Conservation (phyloP, 257 asterid species). For the Solanum dulcamara region DNA sequence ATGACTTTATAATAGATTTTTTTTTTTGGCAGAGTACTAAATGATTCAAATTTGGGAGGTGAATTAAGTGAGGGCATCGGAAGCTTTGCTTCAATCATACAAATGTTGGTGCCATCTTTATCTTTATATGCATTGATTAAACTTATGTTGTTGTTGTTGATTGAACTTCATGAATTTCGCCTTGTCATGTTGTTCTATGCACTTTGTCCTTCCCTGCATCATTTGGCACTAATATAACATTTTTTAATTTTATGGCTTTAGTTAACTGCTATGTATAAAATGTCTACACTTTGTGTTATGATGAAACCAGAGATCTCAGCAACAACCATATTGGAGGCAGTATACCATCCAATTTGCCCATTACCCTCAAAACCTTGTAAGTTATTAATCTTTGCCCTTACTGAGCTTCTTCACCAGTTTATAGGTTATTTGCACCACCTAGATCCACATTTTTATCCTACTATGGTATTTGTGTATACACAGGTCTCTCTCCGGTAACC, state of each 20-base stretch:
- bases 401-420: not conserved
- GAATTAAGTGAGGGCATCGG: conserved; percentile 47
- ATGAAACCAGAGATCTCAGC: conserved; percentile 53
- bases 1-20: not conserved
- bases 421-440: not conserved
- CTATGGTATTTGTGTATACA: not conserved
- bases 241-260: not conserved
- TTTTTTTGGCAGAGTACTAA: conserved; percentile 36
- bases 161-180: not conserved
- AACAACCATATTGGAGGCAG: conserved; percentile 81
- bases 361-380: conserved; percentile 59
- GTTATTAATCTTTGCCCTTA: conserved; percentile 8
- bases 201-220: not conserved
- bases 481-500: conserved; percentile 63
- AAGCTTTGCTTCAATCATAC: conserved; percentile 50
- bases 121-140: not conserved
- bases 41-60: conserved; percentile 56
- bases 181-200: not conserved
- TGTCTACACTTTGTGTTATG: not conserved
- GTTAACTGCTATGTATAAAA: not conserved
- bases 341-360: conserved; percentile 60
- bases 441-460: not conserved
- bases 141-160: not conserved
- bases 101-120: conserved; percentile 35
- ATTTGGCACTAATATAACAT: not conserved